phyloP scores from a whole-genome alignment of 371 early-diverging fungal genomes.

The Mucor indicus region DNA sequence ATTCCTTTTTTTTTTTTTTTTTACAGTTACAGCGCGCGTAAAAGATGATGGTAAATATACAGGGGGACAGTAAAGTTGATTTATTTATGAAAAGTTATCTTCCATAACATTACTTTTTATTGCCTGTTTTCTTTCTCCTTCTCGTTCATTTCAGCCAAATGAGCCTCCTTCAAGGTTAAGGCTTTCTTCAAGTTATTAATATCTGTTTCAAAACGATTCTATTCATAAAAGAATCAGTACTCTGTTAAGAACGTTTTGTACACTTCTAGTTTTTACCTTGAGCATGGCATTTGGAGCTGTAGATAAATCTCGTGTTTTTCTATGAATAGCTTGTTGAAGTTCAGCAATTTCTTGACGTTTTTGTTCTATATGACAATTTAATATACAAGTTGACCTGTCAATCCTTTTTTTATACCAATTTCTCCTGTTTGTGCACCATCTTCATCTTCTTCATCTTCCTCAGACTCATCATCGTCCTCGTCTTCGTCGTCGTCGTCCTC shows the following conservation, averaged over 20 bases:
- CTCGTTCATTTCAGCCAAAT: conserved; percentile 46
- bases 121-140: conserved; percentile 12
- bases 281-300: conserved; percentile 51
- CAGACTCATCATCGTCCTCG: conserved; percentile 28
- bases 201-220: conserved; percentile 47
- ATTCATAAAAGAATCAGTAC: neutral
- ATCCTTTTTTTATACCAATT: conserved; percentile 22
- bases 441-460: conserved; percentile 42
- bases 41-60: too few species aligned
- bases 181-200: conserved; percentile 44
- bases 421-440: conserved; percentile 38
- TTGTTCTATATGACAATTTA: conserved; percentile 44
- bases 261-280: too few species aligned
- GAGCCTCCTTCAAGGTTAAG: conserved; percentile 41
- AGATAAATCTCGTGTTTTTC: conserved; percentile 35
- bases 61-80: too few species aligned
- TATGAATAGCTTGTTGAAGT: conserved; percentile 45
- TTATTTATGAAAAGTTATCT: too few species aligned
- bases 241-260: too few species aligned
- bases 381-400: too few species aligned
- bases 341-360: conserved; percentile 52
- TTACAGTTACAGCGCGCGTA: too few species aligned
- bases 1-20: neutral
- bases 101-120: too few species aligned
- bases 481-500: conserved; percentile 40